Evolutionary conservation across 2,329 filamentous ascomycete genomes (phyloP), one percentile per base, ranked within the genome.

Genomic region (Neurospora sp.): DNA sequence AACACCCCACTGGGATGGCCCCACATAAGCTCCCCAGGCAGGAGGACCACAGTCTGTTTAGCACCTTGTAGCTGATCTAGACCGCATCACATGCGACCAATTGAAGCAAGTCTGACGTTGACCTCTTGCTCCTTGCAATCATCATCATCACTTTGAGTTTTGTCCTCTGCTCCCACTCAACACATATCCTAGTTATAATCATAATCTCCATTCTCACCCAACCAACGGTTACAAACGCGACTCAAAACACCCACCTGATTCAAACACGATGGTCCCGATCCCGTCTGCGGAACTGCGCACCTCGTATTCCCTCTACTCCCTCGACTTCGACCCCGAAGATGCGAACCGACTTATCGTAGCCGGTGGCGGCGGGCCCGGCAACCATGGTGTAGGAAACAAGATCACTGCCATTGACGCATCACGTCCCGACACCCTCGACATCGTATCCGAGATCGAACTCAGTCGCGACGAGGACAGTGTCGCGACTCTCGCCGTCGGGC

Each of bases 391-490:
- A 28, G 89, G 90, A 70, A 97, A 97, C 83, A 93, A 93, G 80
- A 93, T 97, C 77, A 90, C 88, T 38, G 83, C 93, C 15, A 84
- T 97, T 73, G 90, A 95, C 78, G 86, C 90, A n/a, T 88, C 87
- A 19, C 83, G 83, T 75, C 89, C 87, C 43, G 84, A 87, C 70
- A 87, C 89, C 67, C 82, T 93, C 67, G 85, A 89, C 73, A 83
- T 90, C 74, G 83, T 86, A 28, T 87, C 89, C 73, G 92, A 97
- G 75, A 84, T 95, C 76, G 89, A 93, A 71, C 88, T 97, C 67
- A 91, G 91, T 72, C 86, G 89, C 75, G 89, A 94, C 77, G 94
- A 97, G 82, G 95, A 98, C 80, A 96, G 91, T 70, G 92, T 97
- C 71, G 93, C 91, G 73, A 94, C 91, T 69, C 84, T 97, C 67